Evolutionary conservation across 1,139 yeast genomes (phyloP), one percentile per base, ranked within the genome.

Genomic region (Suhomyces bolitotheri): DNA sequence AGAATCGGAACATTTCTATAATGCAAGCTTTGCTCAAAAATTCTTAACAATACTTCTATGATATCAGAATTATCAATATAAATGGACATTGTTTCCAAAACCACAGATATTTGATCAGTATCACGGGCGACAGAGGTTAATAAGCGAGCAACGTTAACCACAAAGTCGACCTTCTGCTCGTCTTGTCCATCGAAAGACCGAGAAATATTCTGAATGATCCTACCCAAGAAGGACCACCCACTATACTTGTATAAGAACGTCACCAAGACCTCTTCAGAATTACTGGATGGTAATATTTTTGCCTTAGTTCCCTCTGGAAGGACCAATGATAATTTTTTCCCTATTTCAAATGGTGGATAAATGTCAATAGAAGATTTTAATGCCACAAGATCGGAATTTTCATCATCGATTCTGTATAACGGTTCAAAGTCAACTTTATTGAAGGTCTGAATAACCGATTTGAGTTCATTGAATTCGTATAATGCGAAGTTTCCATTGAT

Each of bases 211-310:
- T 84, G 90, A 20, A 90, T 58, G 0, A 86, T 64, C 47, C 95
- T 73, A 1, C 97, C 97, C 22, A 90, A 50, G 27, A 85, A 65
- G 0, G 94, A 76, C 96, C 97, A 88, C 1, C 97, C 97, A 53
- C 81, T 85, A 53, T 81, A 88, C 5, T 74, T 71, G 54, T 83
- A 78, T 27, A 82, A 64, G 64, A 92, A 89, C 20, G 88, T 73
- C 1, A 84, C 83, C 26, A 86, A 69, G 5, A 80, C 71, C 22
- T 64, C 69, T 21, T 63, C 62, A 3, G 60, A 58, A 11, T 53
- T 53, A 2, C 66, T 51, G 2, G 77, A 59, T 1, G 86, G 78
- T 21, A 87, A 58, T 1, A 86, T 60, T 46, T 82, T 82, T 3
- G 92, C 97, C 40, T 71, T 75, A 0, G 96, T 83, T 3, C 82